Evolutionary conservation across 1,284 basidiomycete species (phyloP), one percentile per base, ranked within the genome.

Genomic region (Porogramme epimiltina): DNA sequence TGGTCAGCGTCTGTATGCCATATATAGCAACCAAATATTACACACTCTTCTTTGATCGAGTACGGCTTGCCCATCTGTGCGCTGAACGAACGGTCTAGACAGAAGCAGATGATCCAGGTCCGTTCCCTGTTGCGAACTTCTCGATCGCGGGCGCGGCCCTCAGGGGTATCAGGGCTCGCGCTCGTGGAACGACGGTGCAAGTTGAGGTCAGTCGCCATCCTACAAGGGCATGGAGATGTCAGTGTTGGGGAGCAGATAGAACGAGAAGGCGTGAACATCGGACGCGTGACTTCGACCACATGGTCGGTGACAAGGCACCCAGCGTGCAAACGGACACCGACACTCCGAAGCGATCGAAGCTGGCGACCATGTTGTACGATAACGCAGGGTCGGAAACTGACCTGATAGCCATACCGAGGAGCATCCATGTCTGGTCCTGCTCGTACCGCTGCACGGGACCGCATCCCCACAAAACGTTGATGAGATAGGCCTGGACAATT

Each of bases 131-230:
- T 98, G 70, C 93, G 87, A 16, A 97, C 88, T 73, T 97, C 93
- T 59, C 77, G 73, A 56, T 89, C 87, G 45, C 89, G 82, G 24
- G 85, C 81, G 45, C 78, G 79, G 31, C 84, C 89, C 65, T 93
- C 92, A 16, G 85, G 75, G 0, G 88, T 86, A 57, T 90, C 85
- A n/a, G 81, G 75, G 50, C 82, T 84, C 2, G 77, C 74, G 25
- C 84, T 75, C 3, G 86, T 75, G 3, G 89, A 90, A 68, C 97
- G 95, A 53, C 96, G 86, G 68, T 98, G 95, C 45, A 99, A 72
- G 68, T 98, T 98, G 44, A 99, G 76, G 70, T 99, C 96, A 16
- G 92, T 96, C 4, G 91, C 96, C 90, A 98, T 95, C 52, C 95
- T 89, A 62, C n/a, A 45, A 26, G 49, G 46, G 25, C 28, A 20